Evolutionary conservation across 139 green algal species (phyloP).

Genomic region (Coelastrella sp.): DNA sequence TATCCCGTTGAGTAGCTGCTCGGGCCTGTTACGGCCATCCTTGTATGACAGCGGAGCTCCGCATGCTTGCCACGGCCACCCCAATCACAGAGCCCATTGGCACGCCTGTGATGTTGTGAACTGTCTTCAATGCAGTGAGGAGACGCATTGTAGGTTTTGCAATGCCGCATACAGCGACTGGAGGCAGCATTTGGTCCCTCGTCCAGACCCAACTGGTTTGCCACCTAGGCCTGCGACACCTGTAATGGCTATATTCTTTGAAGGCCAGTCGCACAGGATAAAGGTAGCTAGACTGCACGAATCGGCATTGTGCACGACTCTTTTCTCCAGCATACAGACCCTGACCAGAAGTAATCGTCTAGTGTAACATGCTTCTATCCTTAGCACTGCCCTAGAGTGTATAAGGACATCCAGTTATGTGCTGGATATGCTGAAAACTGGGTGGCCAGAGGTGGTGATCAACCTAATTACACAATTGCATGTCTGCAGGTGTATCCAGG

Average conservation of each 20-base stretch:
- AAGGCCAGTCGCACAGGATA: constrained; percentile 23
- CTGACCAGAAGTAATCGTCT: no score
- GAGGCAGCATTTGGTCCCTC: background rate
- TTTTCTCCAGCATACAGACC: no score
- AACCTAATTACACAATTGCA: background rate
- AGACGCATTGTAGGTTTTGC: constrained; percentile 37
- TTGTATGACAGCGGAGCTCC: no score
- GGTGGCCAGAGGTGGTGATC: no score
- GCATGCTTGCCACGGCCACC: no score
- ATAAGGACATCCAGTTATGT: no score
- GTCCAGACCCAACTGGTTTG: background rate
- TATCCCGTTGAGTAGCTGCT: no score
- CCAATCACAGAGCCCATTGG: background rate
- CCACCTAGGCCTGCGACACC: constrained; percentile 20
- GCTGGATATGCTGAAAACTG: no score
- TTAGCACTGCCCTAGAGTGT: no score
- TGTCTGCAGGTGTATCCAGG: constrained; percentile 29
- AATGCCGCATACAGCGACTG: constrained; percentile 34
- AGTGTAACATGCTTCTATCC: no score
- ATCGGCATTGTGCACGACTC: no score
- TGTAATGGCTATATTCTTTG: constrained; percentile 39
- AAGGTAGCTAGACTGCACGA: constrained; percentile 1
- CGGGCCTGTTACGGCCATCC: no score
- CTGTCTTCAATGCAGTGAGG: background rate
- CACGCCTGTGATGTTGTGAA: background rate